A percentile compares a stretch with the other conserved stretches of the same genome.
Conservation (phyloP, 441 rosid genomes). For the Eugenia klotzschiana region DNA sequence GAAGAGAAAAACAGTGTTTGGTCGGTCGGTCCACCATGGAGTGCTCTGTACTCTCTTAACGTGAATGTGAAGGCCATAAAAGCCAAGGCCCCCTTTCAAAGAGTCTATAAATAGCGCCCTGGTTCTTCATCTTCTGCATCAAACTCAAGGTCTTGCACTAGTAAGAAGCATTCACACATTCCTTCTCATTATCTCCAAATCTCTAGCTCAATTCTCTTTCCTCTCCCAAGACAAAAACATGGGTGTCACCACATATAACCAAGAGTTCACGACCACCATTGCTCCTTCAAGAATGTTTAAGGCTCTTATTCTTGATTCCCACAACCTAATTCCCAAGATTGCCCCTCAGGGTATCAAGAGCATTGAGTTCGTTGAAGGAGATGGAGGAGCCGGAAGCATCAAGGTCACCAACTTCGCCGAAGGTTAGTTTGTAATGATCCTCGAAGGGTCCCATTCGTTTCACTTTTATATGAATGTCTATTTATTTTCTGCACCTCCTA, state of each 20-base stretch:
- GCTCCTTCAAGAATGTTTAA: neutral
- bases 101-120: neutral
- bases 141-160: neutral
- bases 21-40: neutral
- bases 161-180: neutral
- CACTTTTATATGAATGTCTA: neutral
- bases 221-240: neutral
- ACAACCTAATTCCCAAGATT: neutral
- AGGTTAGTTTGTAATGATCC: neutral
- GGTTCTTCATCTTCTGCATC: neutral
- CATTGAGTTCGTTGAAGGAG: neutral
- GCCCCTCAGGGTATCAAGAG: neutral
- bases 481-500: neutral
- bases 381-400: slow-evolving; percentile 4
- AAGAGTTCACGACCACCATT: neutral
- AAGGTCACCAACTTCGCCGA: neutral
- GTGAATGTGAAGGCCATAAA: neutral
- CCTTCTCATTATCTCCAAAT: neutral
- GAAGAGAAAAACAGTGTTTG: neutral
- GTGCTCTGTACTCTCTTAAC: neutral
- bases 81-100: neutral
- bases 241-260: neutral
- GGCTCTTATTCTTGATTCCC: neutral
- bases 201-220: neutral
- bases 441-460: neutral